Base-by-base conservation (phyloP, 1,139 yeast species). In the Saccharomyces hybrid region DNA sequence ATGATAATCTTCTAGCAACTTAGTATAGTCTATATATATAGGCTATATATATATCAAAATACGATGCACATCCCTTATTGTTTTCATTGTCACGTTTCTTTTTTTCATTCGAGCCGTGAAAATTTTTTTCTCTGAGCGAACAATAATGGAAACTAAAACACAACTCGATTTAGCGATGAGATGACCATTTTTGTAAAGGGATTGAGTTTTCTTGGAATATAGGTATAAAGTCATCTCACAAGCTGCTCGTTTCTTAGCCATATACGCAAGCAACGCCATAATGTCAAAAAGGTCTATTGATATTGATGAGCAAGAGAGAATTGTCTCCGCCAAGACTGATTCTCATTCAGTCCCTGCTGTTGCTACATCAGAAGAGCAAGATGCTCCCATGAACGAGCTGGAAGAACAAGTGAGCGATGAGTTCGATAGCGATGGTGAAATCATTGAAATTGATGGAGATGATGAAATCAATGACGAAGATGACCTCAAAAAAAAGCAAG, bases 381-480 rank as follows among this genome's bases (percentile, higher is more conserved):
- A 82, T 55, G 76, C 75, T 48, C 89, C 85, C 28, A 83, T 88
- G 84, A 97, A 96, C 38, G 96, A 87, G 66, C 87, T 88, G 70
- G 97, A 90, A 71, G 97, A 88, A 70, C 90, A 95, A 38, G 89
- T 88, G 64, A 96, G 96, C 53, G 99, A 91, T 70, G 97, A 93
- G 60, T 88, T 84, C 64, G 98, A 90, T 68, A 85, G 95, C 72
- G 98, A 93, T 63, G 97, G 88, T 55, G 95, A 87, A 67, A 85
- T 86, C 69, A 86, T 88, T 52, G 90, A 86, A 69, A 73, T 87
- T 34, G 93, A 86, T 62, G 82, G 83, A 41, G 88, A 83, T 14
- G 87, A 76, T 28, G 87, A 81, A 23, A 81, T 74, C 31, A 80
- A 75, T 50, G 80, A 75, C 48, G 80, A 68, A 48, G 66, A 57